These are phyloP conservation scores for Spizellomyces punctatus DNA, from an alignment of 192 early-diverging fungal species.

Conservation along the genomic window DNA sequence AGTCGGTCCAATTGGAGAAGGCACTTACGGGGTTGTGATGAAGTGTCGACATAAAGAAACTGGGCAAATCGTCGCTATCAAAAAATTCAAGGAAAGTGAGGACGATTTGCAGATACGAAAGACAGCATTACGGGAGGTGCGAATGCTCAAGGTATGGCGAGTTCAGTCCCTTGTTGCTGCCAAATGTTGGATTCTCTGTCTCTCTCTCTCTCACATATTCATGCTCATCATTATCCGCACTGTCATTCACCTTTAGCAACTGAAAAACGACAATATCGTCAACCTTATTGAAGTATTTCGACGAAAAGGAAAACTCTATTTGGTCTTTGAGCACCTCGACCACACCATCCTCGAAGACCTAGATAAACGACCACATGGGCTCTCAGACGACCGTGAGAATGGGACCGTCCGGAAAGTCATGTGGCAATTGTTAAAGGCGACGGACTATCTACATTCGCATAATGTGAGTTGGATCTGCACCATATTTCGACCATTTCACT, in stretches of 20 bases:
- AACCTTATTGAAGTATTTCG: conserved; percentile 67
- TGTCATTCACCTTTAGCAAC: conserved; percentile 45
- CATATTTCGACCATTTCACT: background rate
- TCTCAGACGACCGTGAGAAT: conserved; percentile 49
- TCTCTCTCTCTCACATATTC: background rate
- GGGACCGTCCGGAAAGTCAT: conserved; percentile 61
- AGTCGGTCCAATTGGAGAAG: conserved; percentile 64
- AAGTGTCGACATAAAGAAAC: conserved; percentile 67
- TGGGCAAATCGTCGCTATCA: conserved; percentile 67
- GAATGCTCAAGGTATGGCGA: conserved; percentile 60
- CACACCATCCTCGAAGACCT: conserved; percentile 68
- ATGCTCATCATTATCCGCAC: background rate
- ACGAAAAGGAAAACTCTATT: conserved; percentile 65
- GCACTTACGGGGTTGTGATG: conserved; percentile 70
- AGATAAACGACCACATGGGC: conserved; percentile 60
- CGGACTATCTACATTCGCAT: conserved; percentile 67
- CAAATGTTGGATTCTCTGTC: no score
- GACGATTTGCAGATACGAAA: conserved; percentile 68
- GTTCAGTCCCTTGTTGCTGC: background rate
- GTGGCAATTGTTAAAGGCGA: conserved; percentile 68
- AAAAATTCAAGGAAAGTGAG: conserved; percentile 69
- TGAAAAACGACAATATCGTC: conserved; percentile 71
- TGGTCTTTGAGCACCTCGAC: conserved; percentile 69
- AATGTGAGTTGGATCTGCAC: conserved; percentile 43
- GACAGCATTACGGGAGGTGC: conserved; percentile 62